Conservation (phyloP, 257 asterid species). For the Petunia axillaris region DNA sequence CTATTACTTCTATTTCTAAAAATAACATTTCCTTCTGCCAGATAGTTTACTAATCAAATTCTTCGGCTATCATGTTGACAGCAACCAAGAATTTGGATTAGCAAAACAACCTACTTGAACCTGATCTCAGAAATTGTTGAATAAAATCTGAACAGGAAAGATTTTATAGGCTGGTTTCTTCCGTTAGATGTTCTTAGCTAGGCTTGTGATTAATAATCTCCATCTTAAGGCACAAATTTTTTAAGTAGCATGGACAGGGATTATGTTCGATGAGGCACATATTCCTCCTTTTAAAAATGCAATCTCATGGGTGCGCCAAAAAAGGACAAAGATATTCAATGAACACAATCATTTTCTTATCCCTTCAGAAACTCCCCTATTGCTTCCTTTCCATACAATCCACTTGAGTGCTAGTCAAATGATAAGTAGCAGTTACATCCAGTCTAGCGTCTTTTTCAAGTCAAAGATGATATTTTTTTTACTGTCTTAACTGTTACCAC, state of each 20-base stretch:
- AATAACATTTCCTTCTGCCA: background rate
- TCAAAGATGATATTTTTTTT: no score
- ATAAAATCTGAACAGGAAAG: background rate
- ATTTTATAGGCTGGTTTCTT: background rate
- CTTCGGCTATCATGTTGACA: background rate
- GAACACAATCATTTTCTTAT: no score
- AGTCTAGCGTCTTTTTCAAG: no score
- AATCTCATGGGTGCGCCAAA: no score
- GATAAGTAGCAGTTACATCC: no score
- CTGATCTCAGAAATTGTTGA: background rate
- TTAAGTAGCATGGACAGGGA: background rate
- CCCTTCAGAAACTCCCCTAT: no score
- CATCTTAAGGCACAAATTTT: conserved; percentile 3
- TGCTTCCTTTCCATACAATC: no score
- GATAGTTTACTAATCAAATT: conserved; percentile 2
- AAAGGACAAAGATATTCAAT: no score
- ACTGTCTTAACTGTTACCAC: no score
- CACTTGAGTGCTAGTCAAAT: no score
- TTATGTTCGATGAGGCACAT: background rate
- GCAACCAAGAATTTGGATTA: background rate
- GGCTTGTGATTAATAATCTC: conserved; percentile 13
- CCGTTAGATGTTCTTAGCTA: conserved; percentile 18
- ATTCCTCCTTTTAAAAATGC: background rate
- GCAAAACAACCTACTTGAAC: background rate
- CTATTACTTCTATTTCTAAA: background rate